Evolutionary conservation across 202 grass and related monocot genomes (phyloP).

Genomic region (Brachypodium distachyon): DNA sequence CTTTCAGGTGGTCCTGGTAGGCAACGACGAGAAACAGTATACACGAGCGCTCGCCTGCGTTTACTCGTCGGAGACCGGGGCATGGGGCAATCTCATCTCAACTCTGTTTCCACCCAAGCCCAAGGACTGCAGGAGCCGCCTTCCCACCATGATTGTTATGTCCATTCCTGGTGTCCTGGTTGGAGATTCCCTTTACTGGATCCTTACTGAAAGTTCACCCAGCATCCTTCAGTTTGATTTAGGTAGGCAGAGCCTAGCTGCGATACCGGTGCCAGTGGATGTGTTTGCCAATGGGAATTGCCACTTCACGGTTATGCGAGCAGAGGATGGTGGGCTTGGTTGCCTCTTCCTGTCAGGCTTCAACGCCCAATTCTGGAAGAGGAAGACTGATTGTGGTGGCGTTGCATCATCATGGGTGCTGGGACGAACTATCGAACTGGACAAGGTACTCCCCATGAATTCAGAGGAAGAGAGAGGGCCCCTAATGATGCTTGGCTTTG

Average conservation of each 20-base stretch:
- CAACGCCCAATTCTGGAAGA: neutral
- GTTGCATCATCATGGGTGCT: neutral
- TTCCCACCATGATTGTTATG: neutral
- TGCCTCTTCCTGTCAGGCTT: neutral
- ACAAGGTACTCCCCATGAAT: neutral
- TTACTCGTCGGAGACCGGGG: neutral
- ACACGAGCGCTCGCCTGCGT: neutral
- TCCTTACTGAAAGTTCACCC: neutral
- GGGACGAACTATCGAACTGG: neutral
- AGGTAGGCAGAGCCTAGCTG: neutral
- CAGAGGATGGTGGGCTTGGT: neutral
- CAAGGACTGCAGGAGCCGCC: no score
- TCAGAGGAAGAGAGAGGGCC: neutral
- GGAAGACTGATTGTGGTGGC: neutral
- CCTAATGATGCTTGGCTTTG: neutral
- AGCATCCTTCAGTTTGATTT: neutral
- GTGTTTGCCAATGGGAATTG: neutral
- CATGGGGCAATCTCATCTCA: neutral
- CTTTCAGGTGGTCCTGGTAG: neutral
- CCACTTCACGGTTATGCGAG: neutral
- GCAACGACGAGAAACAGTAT: neutral
- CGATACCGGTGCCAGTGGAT: neutral
- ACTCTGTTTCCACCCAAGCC: neutral
- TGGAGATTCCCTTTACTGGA: neutral
- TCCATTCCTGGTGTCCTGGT: neutral